Conservation (phyloP, 2,329 filamentous ascomycete genomes). For the Monosporascus sp. region DNA sequence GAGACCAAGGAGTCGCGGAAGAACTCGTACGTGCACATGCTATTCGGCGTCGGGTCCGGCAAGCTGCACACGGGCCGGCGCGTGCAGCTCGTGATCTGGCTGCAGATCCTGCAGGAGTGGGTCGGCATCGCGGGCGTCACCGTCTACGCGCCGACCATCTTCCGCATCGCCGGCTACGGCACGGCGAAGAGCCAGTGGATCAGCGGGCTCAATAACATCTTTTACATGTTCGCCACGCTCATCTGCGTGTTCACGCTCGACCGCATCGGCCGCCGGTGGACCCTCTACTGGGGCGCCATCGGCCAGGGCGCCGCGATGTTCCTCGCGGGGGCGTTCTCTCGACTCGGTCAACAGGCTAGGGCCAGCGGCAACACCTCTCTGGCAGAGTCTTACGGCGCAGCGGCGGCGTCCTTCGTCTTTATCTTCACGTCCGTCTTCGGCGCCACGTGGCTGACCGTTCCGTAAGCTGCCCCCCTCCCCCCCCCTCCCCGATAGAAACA, state of each 20-base stretch:
- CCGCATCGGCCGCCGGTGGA: constrained; percentile 63
- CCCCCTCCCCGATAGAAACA: not conserved
- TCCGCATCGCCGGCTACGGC: constrained; percentile 62
- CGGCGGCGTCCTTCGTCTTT: constrained; percentile 67
- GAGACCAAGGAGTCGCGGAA: constrained; percentile 55
- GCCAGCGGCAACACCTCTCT: constrained; percentile 39
- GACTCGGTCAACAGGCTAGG: constrained; percentile 44
- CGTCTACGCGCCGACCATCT: constrained; percentile 54
- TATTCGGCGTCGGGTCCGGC: constrained; percentile 60
- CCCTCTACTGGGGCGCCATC: constrained; percentile 62
- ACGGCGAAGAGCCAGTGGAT: constrained; percentile 59
- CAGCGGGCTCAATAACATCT: constrained; percentile 47
- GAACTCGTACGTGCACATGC: constrained; percentile 59
- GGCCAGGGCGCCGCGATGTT: constrained; percentile 64
- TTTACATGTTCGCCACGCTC: constrained; percentile 58
- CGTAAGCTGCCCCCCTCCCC: constrained; percentile 8
- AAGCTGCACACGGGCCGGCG: constrained; percentile 62
- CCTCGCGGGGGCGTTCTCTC: constrained; percentile 57
- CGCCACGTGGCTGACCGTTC: constrained; percentile 55
- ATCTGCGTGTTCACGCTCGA: constrained; percentile 68
- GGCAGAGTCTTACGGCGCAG: constrained; percentile 51
- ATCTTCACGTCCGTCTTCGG: constrained; percentile 62
- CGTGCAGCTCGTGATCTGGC: constrained; percentile 65
- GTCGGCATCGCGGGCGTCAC: constrained; percentile 66
- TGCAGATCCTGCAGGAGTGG: constrained; percentile 68